Percentiles rank a stretch among this genome's conserved stretches.
Evolutionary conservation across 2,329 filamentous ascomycete species (phyloP).

Genomic region (Orbilia brochopaga): DNA sequence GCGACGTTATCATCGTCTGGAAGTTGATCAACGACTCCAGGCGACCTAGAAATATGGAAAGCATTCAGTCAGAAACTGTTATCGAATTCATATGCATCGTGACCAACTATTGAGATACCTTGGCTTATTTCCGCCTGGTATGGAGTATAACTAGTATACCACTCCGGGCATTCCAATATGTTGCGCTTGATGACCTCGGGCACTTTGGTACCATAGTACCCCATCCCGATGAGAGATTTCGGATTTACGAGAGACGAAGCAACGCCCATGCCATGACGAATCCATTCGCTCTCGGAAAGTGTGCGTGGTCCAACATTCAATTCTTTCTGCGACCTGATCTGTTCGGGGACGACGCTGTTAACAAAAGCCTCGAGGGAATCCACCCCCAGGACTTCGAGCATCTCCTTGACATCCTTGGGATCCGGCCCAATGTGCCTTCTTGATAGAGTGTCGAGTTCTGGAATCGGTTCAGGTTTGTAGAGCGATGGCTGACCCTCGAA

Average conservation of each 20-base stretch:
- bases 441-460: conserved; percentile 67
- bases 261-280: conserved; percentile 64
- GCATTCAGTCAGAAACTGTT: not conserved
- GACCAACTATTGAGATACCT: conserved; percentile 57
- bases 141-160: conserved; percentile 98
- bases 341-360: conserved; percentile 77
- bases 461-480: conserved; percentile 3
- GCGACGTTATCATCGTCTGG: conserved; percentile 87
- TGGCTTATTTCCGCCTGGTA: conserved; percentile 98
- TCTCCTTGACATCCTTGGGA: conserved; percentile 70
- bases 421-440: conserved; percentile 87
- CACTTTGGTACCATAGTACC: conserved; percentile 85
- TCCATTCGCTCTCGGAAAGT: conserved; percentile 67
- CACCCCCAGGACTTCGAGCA: conserved; percentile 72
- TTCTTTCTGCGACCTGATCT: conserved; percentile 73
- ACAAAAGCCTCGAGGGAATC: conserved; percentile 84
- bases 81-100: not conserved
- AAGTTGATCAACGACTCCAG: conserved; percentile 93
- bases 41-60: conserved; percentile 61
- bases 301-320: conserved; percentile 65
- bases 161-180: conserved; percentile 87
- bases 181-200: conserved; percentile 93
- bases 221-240: conserved; percentile 78
- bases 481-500: conserved; percentile 21
- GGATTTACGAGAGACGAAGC: conserved; percentile 68